A percentile compares a stretch with the other conserved stretches of the same genome.
phyloP scores from a whole-genome alignment of 352 stramenopile genomes.

The Phytophthora citricola region DNA sequence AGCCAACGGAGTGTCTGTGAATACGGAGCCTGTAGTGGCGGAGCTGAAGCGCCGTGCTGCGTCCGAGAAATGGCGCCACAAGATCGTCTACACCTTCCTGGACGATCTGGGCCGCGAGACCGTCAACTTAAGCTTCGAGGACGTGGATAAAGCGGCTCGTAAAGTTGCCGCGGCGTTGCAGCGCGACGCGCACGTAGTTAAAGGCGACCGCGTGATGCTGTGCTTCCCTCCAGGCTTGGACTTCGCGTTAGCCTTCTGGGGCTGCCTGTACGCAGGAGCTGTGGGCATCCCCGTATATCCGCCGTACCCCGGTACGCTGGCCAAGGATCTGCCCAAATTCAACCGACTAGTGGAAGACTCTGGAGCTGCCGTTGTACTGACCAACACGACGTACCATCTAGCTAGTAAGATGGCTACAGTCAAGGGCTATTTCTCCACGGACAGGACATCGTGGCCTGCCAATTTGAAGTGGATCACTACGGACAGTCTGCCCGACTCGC shows the following conservation, averaged over 20 bases:
- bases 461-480: slow-evolving; percentile 79
- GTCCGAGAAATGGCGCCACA: slow-evolving; percentile 54
- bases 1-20: slow-evolving; percentile 39
- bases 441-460: slow-evolving; percentile 64
- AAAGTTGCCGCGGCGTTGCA: slow-evolving; percentile 70
- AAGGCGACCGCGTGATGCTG: slow-evolving; percentile 80
- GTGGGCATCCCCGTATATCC: slow-evolving; percentile 81
- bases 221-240: slow-evolving; percentile 80
- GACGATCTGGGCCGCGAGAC: slow-evolving; percentile 73
- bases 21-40: slow-evolving; percentile 48
- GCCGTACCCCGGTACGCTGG: slow-evolving; percentile 72
- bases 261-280: slow-evolving; percentile 76
- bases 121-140: slow-evolving; percentile 74
- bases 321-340: slow-evolving; percentile 84
- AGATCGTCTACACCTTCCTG: slow-evolving; percentile 85
- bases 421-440: slow-evolving; percentile 76
- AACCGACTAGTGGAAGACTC: slow-evolving; percentile 80
- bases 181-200: slow-evolving; percentile 48
- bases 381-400: slow-evolving; percentile 81
- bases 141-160: slow-evolving; percentile 69
- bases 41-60: slow-evolving; percentile 58
- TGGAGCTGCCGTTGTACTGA: slow-evolving; percentile 67
- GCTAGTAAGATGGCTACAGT: slow-evolving; percentile 83
- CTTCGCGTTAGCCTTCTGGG: slow-evolving; percentile 84
- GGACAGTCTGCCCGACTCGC: slow-evolving; percentile 63